Base-by-base conservation (phyloP, 2,329 filamentous ascomycete species). In the Colletotrichum sp. region DNA sequence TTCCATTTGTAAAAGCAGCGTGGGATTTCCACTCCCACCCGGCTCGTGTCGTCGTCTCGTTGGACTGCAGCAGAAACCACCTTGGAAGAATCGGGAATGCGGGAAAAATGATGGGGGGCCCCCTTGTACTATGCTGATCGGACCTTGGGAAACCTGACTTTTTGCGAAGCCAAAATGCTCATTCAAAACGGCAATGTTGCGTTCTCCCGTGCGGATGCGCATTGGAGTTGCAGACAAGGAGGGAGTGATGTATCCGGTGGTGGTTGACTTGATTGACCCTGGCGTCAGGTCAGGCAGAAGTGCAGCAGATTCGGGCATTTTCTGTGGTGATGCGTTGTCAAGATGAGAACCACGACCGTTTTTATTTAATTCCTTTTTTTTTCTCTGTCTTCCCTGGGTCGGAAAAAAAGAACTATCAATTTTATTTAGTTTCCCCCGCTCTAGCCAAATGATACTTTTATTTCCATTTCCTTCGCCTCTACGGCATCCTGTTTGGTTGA, bases 251-350 rank as follows among this genome's bases (percentile, higher is more conserved):
- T 44, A 52, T 75, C 44, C 63, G 6, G n/a, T 59, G 36, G 62
- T 67, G 62, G 55, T 71, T 62, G 64, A 67, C 9, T 32, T 48
- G 5, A 48, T 32, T 71, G 57, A 28, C 52, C 30, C 63, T 24
- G 70, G 73, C 57, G 82, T 78, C 81, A 81, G 80, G 85, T 88
- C 85, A 86, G 86, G 86, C 86, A 88, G 84, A 85, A 84, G 83
- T 87, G 86, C 86, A 87, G 83, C 81, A 83, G 80, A 77, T 83
- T 85, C 83, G 83, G 85, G 85, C 84, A 83, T 83, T 82, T 82
- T 82, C 84, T 85, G 83, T 83, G 84, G 82, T 87, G 87, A 89
- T 89, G 87, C 85, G 88, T 89, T 89, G 88, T 89, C 88, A 89
- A 84, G 81, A 82, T 80, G 65, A 59, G 26, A 52, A 60, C 59